A percentile compares a stretch with the other conserved stretches of the same genome.
phyloP scores from a whole-genome alignment of 2,329 filamentous ascomycete genomes.

The Lachnellula cervina region DNA sequence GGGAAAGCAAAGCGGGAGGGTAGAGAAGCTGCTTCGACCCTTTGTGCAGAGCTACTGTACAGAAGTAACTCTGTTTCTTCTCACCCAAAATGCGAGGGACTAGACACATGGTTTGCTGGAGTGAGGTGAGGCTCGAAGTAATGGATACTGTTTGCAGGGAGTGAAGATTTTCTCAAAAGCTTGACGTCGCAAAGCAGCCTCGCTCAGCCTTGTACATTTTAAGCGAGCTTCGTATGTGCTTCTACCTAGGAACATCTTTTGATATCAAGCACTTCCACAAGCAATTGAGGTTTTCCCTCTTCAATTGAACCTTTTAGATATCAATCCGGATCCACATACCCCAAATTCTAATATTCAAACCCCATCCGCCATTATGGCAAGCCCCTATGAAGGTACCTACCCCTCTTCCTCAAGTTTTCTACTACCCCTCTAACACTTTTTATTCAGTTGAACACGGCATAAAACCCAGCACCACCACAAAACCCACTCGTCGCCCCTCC shows the following conservation, averaged over 20 bases:
- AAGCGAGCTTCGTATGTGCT: background rate
- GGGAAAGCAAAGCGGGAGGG: too few relatives aligned
- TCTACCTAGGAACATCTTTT: background rate
- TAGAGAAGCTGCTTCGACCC: too few relatives aligned
- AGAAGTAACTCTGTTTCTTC: too few relatives aligned
- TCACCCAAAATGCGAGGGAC: too few relatives aligned
- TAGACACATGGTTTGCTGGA: too few relatives aligned
- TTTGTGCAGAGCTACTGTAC: too few relatives aligned
- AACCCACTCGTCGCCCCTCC: constrained; percentile 48
- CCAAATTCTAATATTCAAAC: too few relatives aligned
- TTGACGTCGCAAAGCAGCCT: background rate
- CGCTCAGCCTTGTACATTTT: background rate
- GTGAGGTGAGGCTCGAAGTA: too few relatives aligned
- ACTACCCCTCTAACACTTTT: constrained; percentile 11
- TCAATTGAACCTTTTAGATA: background rate
- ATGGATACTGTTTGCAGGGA: too few relatives aligned
- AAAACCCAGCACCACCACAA: constrained; percentile 28
- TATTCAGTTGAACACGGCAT: constrained; percentile 60
- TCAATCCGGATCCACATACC: too few relatives aligned
- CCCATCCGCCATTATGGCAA: constrained; percentile 42
- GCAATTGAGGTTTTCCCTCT: background rate
- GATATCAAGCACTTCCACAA: background rate
- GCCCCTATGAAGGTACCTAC: constrained; percentile 50
- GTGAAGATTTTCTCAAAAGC: background rate
- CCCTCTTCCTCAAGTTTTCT: constrained; percentile 4